A percentile compares a stretch with the other conserved stretches of the same genome.
phyloP scores from a whole-genome alignment of 495 filamentous ascomycete species.

The Extremus antarcticus region DNA sequence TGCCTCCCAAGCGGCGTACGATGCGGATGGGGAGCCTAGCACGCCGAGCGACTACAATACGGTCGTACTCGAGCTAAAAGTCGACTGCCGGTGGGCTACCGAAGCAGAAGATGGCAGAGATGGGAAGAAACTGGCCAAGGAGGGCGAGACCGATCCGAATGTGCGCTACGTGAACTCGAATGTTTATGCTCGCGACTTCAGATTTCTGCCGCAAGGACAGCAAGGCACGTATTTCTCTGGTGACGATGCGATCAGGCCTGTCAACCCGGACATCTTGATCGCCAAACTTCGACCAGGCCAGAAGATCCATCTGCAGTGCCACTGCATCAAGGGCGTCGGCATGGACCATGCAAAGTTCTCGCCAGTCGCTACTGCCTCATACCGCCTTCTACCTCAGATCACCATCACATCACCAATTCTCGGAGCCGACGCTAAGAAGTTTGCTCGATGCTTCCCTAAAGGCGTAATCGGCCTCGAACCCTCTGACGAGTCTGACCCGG shows the following conservation, averaged over 20 bases:
- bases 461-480: slow-evolving; percentile 77
- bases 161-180: slow-evolving; percentile 75
- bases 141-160: slow-evolving; percentile 63
- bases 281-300: slow-evolving; percentile 92
- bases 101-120: slow-evolving; percentile 23
- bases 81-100: slow-evolving; percentile 66
- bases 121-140: slow-evolving; percentile 37
- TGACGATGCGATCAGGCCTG: slow-evolving; percentile 51
- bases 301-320: slow-evolving; percentile 68
- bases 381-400: slow-evolving; percentile 82
- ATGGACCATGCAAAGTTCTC: slow-evolving; percentile 97
- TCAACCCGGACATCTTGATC: slow-evolving; percentile 87
- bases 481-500: slow-evolving; percentile 52
- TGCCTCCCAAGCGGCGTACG: slow-evolving; percentile 15
- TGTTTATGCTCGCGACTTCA: slow-evolving; percentile 76
- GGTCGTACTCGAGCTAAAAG: slow-evolving; percentile 56
- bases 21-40: slow-evolving; percentile 38
- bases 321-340: slow-evolving; percentile 87
- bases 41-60: slow-evolving; percentile 65
- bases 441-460: slow-evolving; percentile 75
- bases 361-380: slow-evolving; percentile 87
- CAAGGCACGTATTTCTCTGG: slow-evolving; percentile 54
- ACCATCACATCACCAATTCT: slow-evolving; percentile 70
- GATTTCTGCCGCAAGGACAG: slow-evolving; percentile 60
- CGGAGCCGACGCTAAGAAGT: slow-evolving; percentile 77